Conservation (phyloP, 257 asterid species). For the Scutellaria minor region DNA sequence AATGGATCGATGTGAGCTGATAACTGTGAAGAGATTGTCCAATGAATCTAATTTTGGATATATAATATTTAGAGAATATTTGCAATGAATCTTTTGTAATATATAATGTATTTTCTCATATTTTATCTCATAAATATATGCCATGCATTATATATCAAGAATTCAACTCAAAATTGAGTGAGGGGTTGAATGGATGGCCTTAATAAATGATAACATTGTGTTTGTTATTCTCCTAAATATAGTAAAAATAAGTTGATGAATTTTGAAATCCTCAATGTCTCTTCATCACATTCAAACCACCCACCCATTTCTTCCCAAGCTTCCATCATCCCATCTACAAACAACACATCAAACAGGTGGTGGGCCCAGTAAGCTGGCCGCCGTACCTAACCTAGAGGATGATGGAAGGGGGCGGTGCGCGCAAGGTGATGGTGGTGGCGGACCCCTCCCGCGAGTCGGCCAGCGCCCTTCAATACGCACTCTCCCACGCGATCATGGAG, state of each 20-base stretch:
- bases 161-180: neutral
- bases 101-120: too few species aligned
- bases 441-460: conserved; percentile 76
- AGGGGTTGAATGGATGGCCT: conserved; percentile 16
- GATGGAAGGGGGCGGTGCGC: conserved; percentile 56
- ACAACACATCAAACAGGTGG: neutral
- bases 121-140: too few species aligned
- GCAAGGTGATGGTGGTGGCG: conserved; percentile 76
- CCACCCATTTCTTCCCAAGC: neutral
- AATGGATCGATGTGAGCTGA: neutral
- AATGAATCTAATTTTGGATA: neutral
- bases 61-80: too few species aligned
- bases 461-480: conserved; percentile 69
- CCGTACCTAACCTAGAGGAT: conserved; percentile 28
- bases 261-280: neutral
- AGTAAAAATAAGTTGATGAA: neutral
- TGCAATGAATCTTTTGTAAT: too few species aligned
- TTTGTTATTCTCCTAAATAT: conserved; percentile 22
- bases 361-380: conserved; percentile 23
- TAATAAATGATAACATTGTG: neutral
- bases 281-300: neutral
- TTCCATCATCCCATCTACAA: neutral
- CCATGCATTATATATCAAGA: neutral
- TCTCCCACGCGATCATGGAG: conserved; percentile 65
- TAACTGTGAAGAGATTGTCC: neutral